Evolutionary conservation across 306 rosid species (phyloP).

Genomic region (Malus sylvestris): DNA sequence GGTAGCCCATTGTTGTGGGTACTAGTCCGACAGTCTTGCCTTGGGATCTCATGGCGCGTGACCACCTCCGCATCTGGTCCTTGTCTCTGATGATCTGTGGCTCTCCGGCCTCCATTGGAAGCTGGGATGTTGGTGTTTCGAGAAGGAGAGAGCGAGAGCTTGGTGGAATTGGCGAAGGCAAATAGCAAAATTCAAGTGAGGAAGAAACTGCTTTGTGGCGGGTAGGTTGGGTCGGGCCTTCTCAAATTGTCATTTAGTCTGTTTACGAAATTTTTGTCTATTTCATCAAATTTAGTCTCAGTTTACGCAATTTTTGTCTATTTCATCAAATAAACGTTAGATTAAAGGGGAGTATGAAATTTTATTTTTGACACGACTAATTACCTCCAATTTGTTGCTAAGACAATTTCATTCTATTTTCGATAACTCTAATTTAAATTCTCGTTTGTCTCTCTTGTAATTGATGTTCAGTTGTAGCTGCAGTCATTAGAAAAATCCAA

Average conservation of each 20-base stretch:
- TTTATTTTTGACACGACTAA: too few relatives aligned
- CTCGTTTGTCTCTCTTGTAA: too few relatives aligned
- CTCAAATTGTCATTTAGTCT: not conserved
- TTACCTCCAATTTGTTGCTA: too few relatives aligned
- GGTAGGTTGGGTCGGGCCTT: not conserved
- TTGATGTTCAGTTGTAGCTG: too few relatives aligned
- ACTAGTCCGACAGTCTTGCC: conserved; percentile 57
- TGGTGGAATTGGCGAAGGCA: not conserved
- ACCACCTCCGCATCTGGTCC: conserved; percentile 64
- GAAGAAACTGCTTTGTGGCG: not conserved
- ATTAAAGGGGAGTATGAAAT: too few relatives aligned
- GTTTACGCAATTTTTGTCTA: too few relatives aligned
- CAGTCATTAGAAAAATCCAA: too few relatives aligned
- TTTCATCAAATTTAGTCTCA: too few relatives aligned
- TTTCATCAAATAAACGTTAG: too few relatives aligned
- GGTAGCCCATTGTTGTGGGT: conserved; percentile 94
- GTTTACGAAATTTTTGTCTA: too few relatives aligned
- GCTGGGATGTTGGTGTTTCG: not conserved
- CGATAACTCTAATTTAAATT: too few relatives aligned
- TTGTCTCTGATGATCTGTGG: conserved; percentile 51
- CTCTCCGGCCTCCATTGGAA: conserved; percentile 36
- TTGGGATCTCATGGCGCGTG: conserved; percentile 63
- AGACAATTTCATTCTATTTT: too few relatives aligned
- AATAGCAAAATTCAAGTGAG: not conserved
- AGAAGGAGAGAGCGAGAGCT: not conserved